Conservation (phyloP, 805 yeast genomes). For the Kodamaea kaohsiungensis region DNA sequence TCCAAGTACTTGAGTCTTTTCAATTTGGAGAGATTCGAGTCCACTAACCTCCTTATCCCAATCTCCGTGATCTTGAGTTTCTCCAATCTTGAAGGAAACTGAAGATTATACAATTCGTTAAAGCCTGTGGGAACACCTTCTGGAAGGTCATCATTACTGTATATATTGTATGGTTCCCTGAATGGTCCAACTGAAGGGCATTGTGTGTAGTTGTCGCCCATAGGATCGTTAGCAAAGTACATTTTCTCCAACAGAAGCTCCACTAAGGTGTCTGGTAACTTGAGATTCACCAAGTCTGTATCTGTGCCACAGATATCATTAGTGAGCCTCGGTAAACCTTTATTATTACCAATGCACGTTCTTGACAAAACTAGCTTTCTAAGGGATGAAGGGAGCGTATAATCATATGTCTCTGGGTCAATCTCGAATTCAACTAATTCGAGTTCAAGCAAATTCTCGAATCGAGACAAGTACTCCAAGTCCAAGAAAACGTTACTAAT, state of each 20-base stretch:
- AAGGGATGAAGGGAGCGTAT: background rate
- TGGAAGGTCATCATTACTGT: background rate
- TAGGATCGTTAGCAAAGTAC: background rate
- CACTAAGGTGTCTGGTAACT: background rate
- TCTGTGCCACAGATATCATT: background rate
- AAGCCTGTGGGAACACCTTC: background rate
- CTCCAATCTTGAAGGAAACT: background rate
- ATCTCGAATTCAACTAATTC: background rate
- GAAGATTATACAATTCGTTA: background rate
- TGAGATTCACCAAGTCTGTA: background rate
- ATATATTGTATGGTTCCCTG: background rate
- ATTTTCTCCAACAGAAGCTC: background rate
- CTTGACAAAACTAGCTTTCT: background rate
- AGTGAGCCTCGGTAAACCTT: background rate
- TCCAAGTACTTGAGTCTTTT: background rate
- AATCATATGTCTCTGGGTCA: background rate
- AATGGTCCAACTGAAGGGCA: background rate
- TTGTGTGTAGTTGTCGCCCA: background rate
- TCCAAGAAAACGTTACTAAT: too few relatives aligned
- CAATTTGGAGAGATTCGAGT: background rate
- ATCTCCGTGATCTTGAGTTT: background rate
- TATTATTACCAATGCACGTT: background rate
- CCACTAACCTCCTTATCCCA: background rate
- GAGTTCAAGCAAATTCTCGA: background rate
- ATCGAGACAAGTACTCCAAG: background rate